These are phyloP conservation scores for Aspergillus luchuensis DNA, from an alignment of 2,329 filamentous ascomycete genomes.

Conservation along the genomic window DNA sequence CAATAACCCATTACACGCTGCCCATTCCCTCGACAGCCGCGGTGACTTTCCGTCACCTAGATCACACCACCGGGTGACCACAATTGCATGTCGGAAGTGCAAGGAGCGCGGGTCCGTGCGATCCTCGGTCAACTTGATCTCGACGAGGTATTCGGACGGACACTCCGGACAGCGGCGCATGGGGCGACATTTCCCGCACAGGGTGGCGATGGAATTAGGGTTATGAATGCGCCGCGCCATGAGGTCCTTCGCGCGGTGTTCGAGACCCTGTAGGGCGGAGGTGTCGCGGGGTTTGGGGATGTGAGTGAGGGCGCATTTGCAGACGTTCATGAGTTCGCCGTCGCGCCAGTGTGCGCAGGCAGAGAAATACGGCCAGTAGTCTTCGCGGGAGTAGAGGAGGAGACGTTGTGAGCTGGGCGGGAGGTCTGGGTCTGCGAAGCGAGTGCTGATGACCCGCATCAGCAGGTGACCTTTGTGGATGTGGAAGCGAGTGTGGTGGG, in stretches of 20 bases:
- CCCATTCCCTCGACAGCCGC: conserved; percentile 54
- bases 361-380: conserved; percentile 65
- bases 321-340: conserved; percentile 60
- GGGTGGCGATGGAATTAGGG: conserved; percentile 48
- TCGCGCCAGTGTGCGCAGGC: conserved; percentile 65
- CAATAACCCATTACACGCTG: conserved; percentile 53
- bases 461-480: conserved; percentile 58
- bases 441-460: conserved; percentile 59
- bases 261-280: conserved; percentile 43
- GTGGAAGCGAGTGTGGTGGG: conserved; percentile 57
- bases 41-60: conserved; percentile 58
- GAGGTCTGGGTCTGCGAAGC: conserved; percentile 55
- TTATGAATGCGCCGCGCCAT: conserved; percentile 29
- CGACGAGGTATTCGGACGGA: conserved; percentile 64
- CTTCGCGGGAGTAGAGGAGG: conserved; percentile 60
- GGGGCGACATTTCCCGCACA: conserved; percentile 59
- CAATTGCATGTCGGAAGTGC: conserved; percentile 60
- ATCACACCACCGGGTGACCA: conserved; percentile 65
- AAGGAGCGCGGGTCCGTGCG: conserved; percentile 42
- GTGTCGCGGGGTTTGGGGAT: conserved; percentile 51
- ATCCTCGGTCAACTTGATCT: conserved; percentile 62
- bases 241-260: conserved; percentile 45
- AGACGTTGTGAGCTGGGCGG: conserved; percentile 56
- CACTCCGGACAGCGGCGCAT: conserved; percentile 64
- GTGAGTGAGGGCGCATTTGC: conserved; percentile 63